Evolutionary conservation across 306 rosid species (phyloP).

Genomic region (Trichosanthes cucumerina): DNA sequence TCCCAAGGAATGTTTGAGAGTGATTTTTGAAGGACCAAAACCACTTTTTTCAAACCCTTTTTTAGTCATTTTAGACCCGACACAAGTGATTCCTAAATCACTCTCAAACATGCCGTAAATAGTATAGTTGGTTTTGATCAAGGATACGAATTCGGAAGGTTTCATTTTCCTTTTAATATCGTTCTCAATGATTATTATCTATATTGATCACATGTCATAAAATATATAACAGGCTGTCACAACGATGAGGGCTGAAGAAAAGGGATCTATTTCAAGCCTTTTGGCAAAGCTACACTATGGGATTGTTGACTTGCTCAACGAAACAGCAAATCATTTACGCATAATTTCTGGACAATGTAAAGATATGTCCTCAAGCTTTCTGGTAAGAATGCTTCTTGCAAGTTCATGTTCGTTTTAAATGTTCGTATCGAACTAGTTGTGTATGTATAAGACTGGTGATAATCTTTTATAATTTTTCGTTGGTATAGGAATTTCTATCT

Average conservation of each 20-base stretch:
- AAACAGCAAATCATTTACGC: constrained; percentile 30
- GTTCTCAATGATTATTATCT: neutral
- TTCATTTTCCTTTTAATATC: neutral
- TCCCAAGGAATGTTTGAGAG: neutral
- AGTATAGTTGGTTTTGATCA: neutral
- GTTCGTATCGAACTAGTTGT: neutral
- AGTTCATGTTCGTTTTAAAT: neutral
- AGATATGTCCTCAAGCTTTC: constrained; percentile 34
- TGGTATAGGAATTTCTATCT: constrained; percentile 48
- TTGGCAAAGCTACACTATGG: constrained; percentile 71
- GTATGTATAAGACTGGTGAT: neutral
- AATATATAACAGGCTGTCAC: constrained; percentile 50
- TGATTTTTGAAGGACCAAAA: neutral
- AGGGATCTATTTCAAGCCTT: constrained; percentile 46
- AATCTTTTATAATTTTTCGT: neutral
- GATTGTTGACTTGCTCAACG: constrained; percentile 50
- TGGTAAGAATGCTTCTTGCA: constrained; percentile 29
- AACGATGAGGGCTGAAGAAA: constrained; percentile 62
- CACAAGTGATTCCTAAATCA: neutral
- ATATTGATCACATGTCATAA: neutral
- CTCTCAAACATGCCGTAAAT: neutral
- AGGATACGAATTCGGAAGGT: neutral
- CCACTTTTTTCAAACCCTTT: neutral
- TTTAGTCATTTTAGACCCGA: neutral
- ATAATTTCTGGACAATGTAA: constrained; percentile 25